Conservation (phyloP, 228 moss, liverwort and hornwort species). For the Sphagnum magellanicum region DNA sequence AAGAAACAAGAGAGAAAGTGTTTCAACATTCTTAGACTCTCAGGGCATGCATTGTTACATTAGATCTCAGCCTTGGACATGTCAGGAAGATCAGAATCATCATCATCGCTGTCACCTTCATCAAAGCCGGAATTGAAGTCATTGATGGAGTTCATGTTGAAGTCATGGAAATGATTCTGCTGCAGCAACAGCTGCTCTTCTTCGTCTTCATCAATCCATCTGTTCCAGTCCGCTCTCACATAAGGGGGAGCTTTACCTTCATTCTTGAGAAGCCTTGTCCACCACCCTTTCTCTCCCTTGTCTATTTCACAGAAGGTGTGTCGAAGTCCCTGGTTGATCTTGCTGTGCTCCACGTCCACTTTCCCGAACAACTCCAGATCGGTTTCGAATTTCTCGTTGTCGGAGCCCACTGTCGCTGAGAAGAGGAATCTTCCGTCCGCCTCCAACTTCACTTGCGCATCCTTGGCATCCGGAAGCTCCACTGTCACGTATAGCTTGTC, state of each 20-base stretch:
- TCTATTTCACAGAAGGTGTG: conserved; percentile 67
- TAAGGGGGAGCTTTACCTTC: conserved; percentile 85
- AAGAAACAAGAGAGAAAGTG: too few species aligned
- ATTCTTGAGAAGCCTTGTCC: conserved; percentile 73
- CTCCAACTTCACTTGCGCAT: conserved; percentile 72
- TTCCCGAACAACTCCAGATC: conserved; percentile 60
- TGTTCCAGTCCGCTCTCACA: conserved; percentile 90
- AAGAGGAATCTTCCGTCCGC: conserved; percentile 72
- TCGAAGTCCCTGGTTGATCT: conserved; percentile 68
- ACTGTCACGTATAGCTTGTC: conserved; percentile 87
- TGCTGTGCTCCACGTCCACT: conserved; percentile 64
- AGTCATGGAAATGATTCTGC: conserved; percentile 12
- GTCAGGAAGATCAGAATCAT: conserved; percentile 27
- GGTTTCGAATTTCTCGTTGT: conserved; percentile 60
- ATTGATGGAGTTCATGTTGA: conserved; percentile 53
- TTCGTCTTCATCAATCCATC: conserved; percentile 95
- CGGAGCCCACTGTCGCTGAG: conserved; percentile 51
- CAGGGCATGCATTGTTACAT: too few species aligned
- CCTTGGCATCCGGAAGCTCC: conserved; percentile 85
- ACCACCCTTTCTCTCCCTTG: conserved; percentile 83
- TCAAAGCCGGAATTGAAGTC: conserved; percentile 27
- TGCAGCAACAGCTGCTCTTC: conserved; percentile 39
- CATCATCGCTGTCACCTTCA: conserved; percentile 5
- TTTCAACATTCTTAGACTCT: too few species aligned
- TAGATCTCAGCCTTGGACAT: conserved; percentile 9